A percentile compares a stretch with the other conserved stretches of the same genome.
Conservation (phyloP, 805 yeast species). For the Lipomyces yamanashiensis region DNA sequence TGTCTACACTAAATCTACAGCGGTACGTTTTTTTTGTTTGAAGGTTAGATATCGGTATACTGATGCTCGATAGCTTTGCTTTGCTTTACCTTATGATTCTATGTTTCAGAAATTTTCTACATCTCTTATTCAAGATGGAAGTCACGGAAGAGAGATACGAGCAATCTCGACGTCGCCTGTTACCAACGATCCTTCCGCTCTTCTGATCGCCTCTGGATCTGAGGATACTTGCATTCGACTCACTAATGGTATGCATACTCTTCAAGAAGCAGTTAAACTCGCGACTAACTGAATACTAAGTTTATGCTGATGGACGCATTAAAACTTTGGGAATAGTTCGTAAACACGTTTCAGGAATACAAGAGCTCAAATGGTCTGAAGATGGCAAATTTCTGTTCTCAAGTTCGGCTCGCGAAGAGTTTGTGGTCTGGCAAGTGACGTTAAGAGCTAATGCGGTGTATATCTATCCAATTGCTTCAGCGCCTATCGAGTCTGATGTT, state of each 20-base stretch:
- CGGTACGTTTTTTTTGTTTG: slow-evolving; percentile 8
- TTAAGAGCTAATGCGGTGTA: slow-evolving; percentile 49
- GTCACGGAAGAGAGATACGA: slow-evolving; percentile 92
- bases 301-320: slow-evolving; percentile 50
- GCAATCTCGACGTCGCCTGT: slow-evolving; percentile 62
- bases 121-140: slow-evolving; percentile 57
- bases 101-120: not conserved
- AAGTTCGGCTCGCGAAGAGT: slow-evolving; percentile 77
- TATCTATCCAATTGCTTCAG: slow-evolving; percentile 54
- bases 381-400: slow-evolving; percentile 53
- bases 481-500: slow-evolving; percentile 60
- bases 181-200: slow-evolving; percentile 41
- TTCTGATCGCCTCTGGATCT: slow-evolving; percentile 72
- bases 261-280: not conserved
- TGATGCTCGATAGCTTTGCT: slow-evolving; percentile 23
- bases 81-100: not conserved
- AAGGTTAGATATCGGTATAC: not conserved
- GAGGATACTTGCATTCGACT: slow-evolving; percentile 84
- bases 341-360: slow-evolving; percentile 88
- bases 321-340: slow-evolving; percentile 64
- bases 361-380: slow-evolving; percentile 60
- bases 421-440: slow-evolving; percentile 73
- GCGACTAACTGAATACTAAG: slow-evolving; percentile 38
- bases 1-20: slow-evolving; percentile 60
- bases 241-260: slow-evolving; percentile 37